Conservation (phyloP, 2,329 filamentous ascomycete species). For the Scytalidium sp. region DNA sequence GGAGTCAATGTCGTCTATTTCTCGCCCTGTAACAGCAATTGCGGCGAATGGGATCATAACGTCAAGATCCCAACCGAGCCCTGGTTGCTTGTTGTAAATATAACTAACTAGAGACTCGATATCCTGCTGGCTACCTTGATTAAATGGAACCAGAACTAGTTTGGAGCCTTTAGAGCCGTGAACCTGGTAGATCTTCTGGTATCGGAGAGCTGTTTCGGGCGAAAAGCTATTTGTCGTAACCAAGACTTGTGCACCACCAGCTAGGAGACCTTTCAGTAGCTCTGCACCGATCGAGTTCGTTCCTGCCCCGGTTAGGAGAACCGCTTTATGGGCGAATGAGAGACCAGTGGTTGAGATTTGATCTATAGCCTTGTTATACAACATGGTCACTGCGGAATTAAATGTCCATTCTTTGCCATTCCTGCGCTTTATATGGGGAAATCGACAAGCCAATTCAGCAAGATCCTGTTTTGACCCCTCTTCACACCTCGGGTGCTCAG, state of each 20-base stretch:
- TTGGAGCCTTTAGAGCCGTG: conserved; percentile 89
- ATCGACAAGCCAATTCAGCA: neutral
- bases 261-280: conserved; percentile 66
- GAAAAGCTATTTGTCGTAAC: conserved; percentile 95
- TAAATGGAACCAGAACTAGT: conserved; percentile 95
- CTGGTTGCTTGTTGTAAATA: conserved; percentile 91
- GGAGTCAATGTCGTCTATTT: conserved; percentile 91
- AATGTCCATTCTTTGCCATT: no score
- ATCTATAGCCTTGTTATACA: neutral
- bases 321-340: conserved; percentile 5
- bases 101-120: conserved; percentile 88
- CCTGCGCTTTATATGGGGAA: neutral
- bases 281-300: conserved; percentile 32
- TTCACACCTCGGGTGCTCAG: neutral
- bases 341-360: conserved; percentile 3
- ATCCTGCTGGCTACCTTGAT: conserved; percentile 95
- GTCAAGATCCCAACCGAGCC: conserved; percentile 94
- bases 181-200: conserved; percentile 93
- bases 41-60: conserved; percentile 92
- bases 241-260: conserved; percentile 88
- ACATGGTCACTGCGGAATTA: no score
- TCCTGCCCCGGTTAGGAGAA: conserved; percentile 35
- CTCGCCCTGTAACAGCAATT: conserved; percentile 91
- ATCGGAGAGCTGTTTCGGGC: conserved; percentile 92
- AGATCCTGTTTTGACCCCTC: neutral